Evolutionary conservation across 371 early-diverging fungal genomes (phyloP).

Genomic region (Saksenaea vasiformis): DNA sequence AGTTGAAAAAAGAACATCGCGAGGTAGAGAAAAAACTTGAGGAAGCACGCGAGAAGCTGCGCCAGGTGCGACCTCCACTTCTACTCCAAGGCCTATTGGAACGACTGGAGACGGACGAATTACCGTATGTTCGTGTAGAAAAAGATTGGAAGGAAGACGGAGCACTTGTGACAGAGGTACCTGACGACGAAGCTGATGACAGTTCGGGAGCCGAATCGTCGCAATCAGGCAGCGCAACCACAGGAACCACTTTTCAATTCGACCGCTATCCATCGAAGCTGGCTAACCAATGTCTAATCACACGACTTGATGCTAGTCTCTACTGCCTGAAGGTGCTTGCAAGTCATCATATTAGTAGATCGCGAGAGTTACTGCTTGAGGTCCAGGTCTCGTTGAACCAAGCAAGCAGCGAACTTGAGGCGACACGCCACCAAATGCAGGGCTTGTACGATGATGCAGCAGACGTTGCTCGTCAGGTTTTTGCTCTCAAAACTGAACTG

Average conservation of each 20-base stretch:
- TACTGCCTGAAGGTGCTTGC: constrained; percentile 59
- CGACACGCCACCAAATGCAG: constrained; percentile 49
- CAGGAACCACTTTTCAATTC: constrained; percentile 4
- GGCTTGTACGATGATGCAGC: constrained; percentile 60
- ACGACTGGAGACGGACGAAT: constrained; percentile 50
- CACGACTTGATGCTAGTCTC: constrained; percentile 55
- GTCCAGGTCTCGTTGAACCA: constrained; percentile 47
- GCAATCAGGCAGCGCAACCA: not conserved
- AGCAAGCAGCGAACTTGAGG: constrained; percentile 53
- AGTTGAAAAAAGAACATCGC: constrained; percentile 40
- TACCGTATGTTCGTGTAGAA: constrained; percentile 30
- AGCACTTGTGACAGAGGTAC: constrained; percentile 45
- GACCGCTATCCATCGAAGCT: constrained; percentile 32
- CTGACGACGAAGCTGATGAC: constrained; percentile 21
- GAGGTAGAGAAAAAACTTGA: constrained; percentile 36
- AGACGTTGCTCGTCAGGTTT: constrained; percentile 56
- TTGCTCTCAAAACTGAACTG: constrained; percentile 54
- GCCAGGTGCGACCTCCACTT: constrained; percentile 52
- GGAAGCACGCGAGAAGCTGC: constrained; percentile 34
- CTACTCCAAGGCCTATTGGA: constrained; percentile 56
- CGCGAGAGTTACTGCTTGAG: constrained; percentile 39
- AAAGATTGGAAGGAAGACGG: constrained; percentile 56
- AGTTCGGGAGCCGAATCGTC: constrained; percentile 5
- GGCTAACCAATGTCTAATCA: constrained; percentile 36
- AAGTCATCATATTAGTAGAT: constrained; percentile 42